Percentiles rank a stretch among this genome's conserved stretches.
Evolutionary conservation across 192 early-diverging fungal species (phyloP).

Genomic region (Funneliformis mosseae): DNA sequence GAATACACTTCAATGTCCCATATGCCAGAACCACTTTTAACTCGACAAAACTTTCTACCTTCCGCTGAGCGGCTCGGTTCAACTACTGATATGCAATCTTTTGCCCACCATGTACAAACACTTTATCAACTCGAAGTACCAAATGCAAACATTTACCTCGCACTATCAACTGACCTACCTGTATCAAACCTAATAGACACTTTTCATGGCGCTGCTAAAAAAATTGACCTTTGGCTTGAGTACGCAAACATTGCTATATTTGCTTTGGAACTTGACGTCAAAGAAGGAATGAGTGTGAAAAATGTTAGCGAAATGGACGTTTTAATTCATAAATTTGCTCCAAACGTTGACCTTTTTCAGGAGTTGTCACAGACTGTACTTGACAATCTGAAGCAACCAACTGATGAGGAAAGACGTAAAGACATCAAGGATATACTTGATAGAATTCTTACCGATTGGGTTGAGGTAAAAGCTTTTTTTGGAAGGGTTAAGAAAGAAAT

Average conservation of each 20-base stretch:
- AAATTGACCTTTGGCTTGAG: conserved; percentile 53
- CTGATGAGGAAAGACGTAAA: conserved; percentile 30
- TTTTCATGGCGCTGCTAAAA: conserved; percentile 39
- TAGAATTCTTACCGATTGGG: conserved; percentile 57
- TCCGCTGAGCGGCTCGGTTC: conserved; percentile 25
- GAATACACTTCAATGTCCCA: conserved; percentile 34
- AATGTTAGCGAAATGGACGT: conserved; percentile 47
- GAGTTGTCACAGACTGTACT: conserved; percentile 43
- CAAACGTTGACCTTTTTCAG: conserved; percentile 47
- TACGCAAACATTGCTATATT: conserved; percentile 56
- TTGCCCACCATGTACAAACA: conserved; percentile 39
- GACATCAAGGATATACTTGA: conserved; percentile 41
- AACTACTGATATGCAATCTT: conserved; percentile 20
- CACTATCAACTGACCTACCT: conserved; percentile 44
- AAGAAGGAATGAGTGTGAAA: conserved; percentile 43
- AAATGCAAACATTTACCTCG: conserved; percentile 47
- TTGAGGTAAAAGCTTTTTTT: conserved; percentile 57
- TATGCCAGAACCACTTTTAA: conserved; percentile 28
- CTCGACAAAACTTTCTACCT: conserved; percentile 19
- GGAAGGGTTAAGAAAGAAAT: conserved; percentile 55
- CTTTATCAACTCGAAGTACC: conserved; percentile 42
- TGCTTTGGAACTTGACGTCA: conserved; percentile 54
- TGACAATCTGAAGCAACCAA: conserved; percentile 34
- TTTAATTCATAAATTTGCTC: conserved; percentile 47
- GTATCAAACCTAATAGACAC: conserved; percentile 40